A percentile compares a stretch with the other conserved stretches of the same genome.
phyloP scores from a whole-genome alignment of 169 alveolate genomes.

The Cryptosporidium xiaoi region DNA sequence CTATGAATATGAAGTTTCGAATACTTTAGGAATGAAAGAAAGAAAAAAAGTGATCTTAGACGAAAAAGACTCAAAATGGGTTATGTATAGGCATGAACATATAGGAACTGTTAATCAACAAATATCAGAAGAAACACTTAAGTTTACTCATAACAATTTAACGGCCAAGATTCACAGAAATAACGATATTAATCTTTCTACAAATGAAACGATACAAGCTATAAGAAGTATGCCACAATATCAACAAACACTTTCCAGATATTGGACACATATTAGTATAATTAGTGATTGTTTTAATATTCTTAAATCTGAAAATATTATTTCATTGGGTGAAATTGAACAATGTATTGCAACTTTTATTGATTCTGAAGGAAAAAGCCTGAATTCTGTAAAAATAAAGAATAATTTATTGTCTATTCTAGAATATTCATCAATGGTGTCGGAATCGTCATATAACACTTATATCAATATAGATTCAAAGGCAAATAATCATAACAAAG shows the following conservation, averaged over 20 bases:
- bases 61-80: conserved; percentile 84
- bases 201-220: conserved; percentile 79
- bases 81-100: conserved; percentile 82
- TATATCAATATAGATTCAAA: conserved; percentile 28
- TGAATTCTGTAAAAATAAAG: conserved; percentile 73
- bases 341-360: conserved; percentile 83
- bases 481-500: conserved; percentile 62
- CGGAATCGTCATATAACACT: background rate
- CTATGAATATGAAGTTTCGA: conserved; percentile 74
- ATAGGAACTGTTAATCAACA: conserved; percentile 83
- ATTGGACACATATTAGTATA: conserved; percentile 84
- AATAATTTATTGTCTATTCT: conserved; percentile 44
- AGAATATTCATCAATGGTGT: background rate
- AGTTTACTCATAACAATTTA: conserved; percentile 78
- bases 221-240: conserved; percentile 82
- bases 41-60: conserved; percentile 75
- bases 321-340: conserved; percentile 80
- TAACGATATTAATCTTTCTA: conserved; percentile 38
- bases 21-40: conserved; percentile 78
- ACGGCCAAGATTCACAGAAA: conserved; percentile 75
- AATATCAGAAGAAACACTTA: conserved; percentile 81
- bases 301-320: conserved; percentile 76
- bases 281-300: conserved; percentile 80
- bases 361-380: conserved; percentile 81
- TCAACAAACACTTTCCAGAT: conserved; percentile 82